Evolutionary conservation across 2,329 filamentous ascomycete species (phyloP).

Genomic region (Penicillium brasilianum): DNA sequence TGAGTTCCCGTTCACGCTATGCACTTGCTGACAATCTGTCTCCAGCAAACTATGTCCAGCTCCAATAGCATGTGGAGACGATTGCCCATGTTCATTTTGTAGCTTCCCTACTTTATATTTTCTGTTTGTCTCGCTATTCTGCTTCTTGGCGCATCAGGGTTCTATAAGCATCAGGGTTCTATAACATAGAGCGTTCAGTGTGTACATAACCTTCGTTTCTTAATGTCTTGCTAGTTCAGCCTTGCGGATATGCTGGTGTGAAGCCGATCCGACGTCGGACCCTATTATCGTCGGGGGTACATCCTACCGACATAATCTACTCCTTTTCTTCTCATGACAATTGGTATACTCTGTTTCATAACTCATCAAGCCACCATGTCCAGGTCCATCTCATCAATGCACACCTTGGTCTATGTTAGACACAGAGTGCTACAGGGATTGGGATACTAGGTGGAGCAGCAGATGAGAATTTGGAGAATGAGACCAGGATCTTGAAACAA

Average conservation of each 20-base stretch:
- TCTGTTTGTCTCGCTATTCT: conserved; percentile 7
- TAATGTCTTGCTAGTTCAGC: conserved; percentile 15
- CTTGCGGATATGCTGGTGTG: conserved; percentile 17
- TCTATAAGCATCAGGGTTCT: conserved; percentile 26
- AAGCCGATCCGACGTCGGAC: conserved; percentile 5
- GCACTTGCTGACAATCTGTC: conserved; percentile 15
- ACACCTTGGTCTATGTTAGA: conserved; percentile 34
- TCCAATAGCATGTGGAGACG: conserved; percentile 31
- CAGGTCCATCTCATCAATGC: conserved; percentile 31
- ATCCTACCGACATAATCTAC: not conserved
- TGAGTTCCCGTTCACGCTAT: not conserved
- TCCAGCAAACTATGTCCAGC: conserved; percentile 46
- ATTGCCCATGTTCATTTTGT: not conserved
- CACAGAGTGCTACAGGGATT: conserved; percentile 12
- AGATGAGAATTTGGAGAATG: conserved; percentile 1
- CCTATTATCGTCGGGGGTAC: conserved; percentile 1
- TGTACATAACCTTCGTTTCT: conserved; percentile 32
- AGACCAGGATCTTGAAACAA: conserved; percentile 23
- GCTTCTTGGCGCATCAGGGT: conserved; percentile 27
- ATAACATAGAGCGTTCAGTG: conserved; percentile 34
- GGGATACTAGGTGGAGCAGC: conserved; percentile 12
- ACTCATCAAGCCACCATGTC: conserved; percentile 7
- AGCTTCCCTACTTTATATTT: not conserved
- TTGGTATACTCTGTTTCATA: not conserved
- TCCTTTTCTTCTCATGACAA: not conserved